Evolutionary conservation across 2,329 filamentous ascomycete species (phyloP).

Genomic region (Fusarium praegraminearum): DNA sequence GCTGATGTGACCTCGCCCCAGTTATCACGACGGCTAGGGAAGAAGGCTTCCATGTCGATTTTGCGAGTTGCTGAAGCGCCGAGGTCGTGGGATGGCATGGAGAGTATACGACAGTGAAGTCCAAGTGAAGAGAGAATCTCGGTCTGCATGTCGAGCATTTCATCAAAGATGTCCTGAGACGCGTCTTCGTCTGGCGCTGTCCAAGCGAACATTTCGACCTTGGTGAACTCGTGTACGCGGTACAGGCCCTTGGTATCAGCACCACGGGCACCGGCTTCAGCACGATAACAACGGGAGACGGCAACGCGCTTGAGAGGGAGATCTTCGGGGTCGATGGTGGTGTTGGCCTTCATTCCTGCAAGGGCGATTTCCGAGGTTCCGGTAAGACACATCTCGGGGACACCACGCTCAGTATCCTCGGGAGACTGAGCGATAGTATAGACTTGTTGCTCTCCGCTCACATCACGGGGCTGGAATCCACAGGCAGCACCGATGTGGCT

Average conservation of each 20-base stretch:
- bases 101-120: conserved; percentile 87
- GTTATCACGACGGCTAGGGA: conserved; percentile 78
- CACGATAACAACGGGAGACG: conserved; percentile 92
- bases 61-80: conserved; percentile 90
- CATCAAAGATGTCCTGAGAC: conserved; percentile 75
- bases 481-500: conserved; percentile 90
- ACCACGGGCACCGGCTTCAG: conserved; percentile 91
- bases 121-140: conserved; percentile 83
- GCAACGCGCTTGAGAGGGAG: conserved; percentile 85
- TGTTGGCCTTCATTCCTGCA: conserved; percentile 87
- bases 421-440: conserved; percentile 79
- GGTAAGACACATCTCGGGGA: conserved; percentile 79
- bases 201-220: conserved; percentile 98
- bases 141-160: conserved; percentile 88
- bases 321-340: conserved; percentile 71
- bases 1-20: conserved; percentile 96
- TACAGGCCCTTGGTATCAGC: conserved; percentile 94
- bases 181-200: conserved; percentile 67
- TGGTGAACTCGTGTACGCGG: conserved; percentile 97
- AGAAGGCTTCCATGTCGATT: conserved; percentile 92
- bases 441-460: conserved; percentile 90
- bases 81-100: conserved; percentile 91
- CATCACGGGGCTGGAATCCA: conserved; percentile 93
- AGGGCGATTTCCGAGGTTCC: conserved; percentile 96
- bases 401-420: conserved; percentile 69